Base-by-base conservation (phyloP, 2,329 filamentous ascomycete genomes). In the Exophiala aquamarina region DNA sequence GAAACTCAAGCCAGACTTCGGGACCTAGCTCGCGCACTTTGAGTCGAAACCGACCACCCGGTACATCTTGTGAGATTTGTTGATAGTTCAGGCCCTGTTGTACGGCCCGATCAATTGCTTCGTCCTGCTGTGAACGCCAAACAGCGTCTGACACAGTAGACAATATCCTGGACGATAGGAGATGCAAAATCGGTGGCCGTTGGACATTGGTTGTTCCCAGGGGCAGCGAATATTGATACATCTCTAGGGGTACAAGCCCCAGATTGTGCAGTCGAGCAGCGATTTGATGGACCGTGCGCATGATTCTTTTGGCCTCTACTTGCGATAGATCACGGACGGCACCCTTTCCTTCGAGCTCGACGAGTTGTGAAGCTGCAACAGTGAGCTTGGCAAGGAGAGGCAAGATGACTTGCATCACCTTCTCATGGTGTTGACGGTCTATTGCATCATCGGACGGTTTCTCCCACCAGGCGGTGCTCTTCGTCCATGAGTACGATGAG, bases 1-100 rank as follows among this genome's bases (percentile, higher is more conserved):
- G 65, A 28, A 75, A 66, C 47, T 76, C 73, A 10, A 76, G 55
- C 73, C 73, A 76, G 10, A 75, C 64, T 47, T 73, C 70, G 13
- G 67, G 69, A 2, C 70, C 72, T 17, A 76, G 63, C 44, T 72
- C 67, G 33, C 67, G 64, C 20, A 72, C 63, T 31, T 63, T 66
- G 34, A 70, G 65, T 35, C 67, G 69, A 45, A 70, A 67, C 18
- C 63, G 63, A 31, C 67, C 54, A 46, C 62, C 68, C 3, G 70
- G 68, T 3, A 67, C 61, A 17, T 67, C 59, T 41, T 70, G 46
- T 29, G 54, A 55, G 35, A 59, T 48, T 33, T 56, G 44, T 39
- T 50, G 47, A 10, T 49, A 28, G 20, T 45, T 26, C 8, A 42
- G 57, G 10, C 70, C 69, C 2, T 62, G 58, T 21, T 66, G 64